Evolutionary conservation across 2,329 filamentous ascomycete species (phyloP), one percentile per base, ranked within the genome.

Genomic region (Fusarium algeriense): DNA sequence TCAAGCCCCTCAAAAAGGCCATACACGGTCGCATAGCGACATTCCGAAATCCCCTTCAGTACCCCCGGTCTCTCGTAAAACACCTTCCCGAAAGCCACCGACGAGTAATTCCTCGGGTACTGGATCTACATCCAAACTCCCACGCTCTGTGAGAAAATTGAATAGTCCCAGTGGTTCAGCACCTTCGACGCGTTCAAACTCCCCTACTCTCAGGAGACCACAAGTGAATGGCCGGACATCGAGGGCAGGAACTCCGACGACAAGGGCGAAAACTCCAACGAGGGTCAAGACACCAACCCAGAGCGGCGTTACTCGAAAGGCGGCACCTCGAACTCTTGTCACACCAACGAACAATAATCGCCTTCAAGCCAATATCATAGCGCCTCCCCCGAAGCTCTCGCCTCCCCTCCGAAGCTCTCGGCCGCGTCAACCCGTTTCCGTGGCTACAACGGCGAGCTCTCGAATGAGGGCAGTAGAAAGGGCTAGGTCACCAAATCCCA

Each of bases 351-450:
- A 85, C 74, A 90, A 85, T 74, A 82, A 85, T 46, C 86, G 89
- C 54, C 85, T 96, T 15, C 90, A 92, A 73, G 92, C 93, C 41
- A 93, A 92, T 78, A 92, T 96, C 71, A 88, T 91, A 62, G 85
- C 89, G 37, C 89, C 92, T 45, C 85, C 86, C 20, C 89, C 92
- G 1, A 93, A 93, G 77, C 86, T 91, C 37, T 97, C 94, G 2
- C 93, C 94, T 6, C 89, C 91, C 13, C 83, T 97, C 52, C 89
- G 94, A 77, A 96, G 93, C 77, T 96, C 93, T 44, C 87, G 93
- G 44, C 93, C 93, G n/a, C 87, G 93, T 55, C 91, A 93, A 76
- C 91, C 92, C 12, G 90, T 97, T 26, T 93, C 93, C 13, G 85
- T 89, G 59, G 92, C 92, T n/a, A 88, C 88, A 5, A 92, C 92